A percentile compares a stretch with the other conserved stretches of the same genome.
Conservation (phyloP, 805 yeast genomes). For the Lipomyces yamadae region DNA sequence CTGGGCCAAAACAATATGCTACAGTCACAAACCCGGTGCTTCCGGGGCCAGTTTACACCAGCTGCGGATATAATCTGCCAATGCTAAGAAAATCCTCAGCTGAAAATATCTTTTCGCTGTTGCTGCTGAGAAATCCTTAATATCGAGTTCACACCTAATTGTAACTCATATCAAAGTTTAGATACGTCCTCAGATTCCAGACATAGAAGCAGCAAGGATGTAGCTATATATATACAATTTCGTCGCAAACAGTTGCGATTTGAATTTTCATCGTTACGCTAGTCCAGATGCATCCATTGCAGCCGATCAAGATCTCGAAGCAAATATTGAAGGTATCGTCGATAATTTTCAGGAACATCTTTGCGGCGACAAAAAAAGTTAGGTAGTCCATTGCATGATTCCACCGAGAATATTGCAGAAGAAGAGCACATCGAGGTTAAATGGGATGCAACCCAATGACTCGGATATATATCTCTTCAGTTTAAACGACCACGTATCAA, state of each 20-base stretch:
- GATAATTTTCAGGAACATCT: background rate
- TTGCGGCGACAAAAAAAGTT: background rate
- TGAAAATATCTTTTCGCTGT: background rate
- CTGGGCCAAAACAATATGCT: too few species aligned
- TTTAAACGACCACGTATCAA: slow-evolving; percentile 52
- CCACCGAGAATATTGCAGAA: background rate
- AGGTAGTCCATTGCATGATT: background rate
- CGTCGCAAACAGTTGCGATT: background rate
- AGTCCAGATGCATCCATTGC: background rate
- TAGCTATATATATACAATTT: background rate
- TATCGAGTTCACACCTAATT: background rate
- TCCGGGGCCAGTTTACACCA: too few species aligned
- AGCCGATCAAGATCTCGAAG: background rate
- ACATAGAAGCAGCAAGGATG: background rate
- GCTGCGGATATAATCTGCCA: background rate
- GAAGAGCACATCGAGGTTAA: background rate
- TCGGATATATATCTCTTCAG: slow-evolving; percentile 55
- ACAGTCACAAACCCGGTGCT: too few species aligned
- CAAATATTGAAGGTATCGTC: background rate
- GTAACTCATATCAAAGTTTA: background rate
- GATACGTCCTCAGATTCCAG: background rate
- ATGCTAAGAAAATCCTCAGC: background rate
- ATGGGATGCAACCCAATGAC: slow-evolving; percentile 44
- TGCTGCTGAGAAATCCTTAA: background rate
- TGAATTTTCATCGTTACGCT: background rate